Evolutionary conservation across 805 yeast genomes (phyloP).

Genomic region (Sungouiozyma ichnusensis): DNA sequence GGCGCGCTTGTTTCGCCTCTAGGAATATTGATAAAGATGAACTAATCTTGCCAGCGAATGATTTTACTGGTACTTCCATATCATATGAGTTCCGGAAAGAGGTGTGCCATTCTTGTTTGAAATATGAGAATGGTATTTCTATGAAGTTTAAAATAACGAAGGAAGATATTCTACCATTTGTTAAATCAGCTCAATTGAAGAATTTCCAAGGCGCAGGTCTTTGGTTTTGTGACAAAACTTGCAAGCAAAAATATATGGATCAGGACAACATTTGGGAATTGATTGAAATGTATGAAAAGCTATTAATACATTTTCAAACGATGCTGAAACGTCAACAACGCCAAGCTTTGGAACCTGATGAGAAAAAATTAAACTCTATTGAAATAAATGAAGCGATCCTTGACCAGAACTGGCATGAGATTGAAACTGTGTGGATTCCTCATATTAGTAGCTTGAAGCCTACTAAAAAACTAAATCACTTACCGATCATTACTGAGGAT

Average conservation of each 20-base stretch:
- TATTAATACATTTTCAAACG: slow-evolving; percentile 14
- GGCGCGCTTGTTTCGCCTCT: slow-evolving; percentile 46
- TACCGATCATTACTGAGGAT: slow-evolving; percentile 41
- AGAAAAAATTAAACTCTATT: neutral
- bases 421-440: slow-evolving; percentile 32
- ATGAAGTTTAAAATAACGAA: slow-evolving; percentile 33
- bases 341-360: slow-evolving; percentile 4
- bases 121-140: slow-evolving; percentile 37
- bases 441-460: slow-evolving; percentile 26
- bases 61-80: slow-evolving; percentile 40
- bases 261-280: slow-evolving; percentile 32
- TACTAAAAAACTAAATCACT: slow-evolving; percentile 27
- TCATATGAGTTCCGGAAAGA: slow-evolving; percentile 49
- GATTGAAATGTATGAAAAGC: slow-evolving; percentile 27
- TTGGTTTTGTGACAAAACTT: slow-evolving; percentile 44
- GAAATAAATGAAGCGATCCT: slow-evolving; percentile 6
- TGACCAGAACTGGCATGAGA: slow-evolving; percentile 10
- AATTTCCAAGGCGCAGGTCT: slow-evolving; percentile 33
- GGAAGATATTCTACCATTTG: slow-evolving; percentile 5
- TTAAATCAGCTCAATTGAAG: slow-evolving; percentile 6
- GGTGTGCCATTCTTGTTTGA: slow-evolving; percentile 46
- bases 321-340: slow-evolving; percentile 24
- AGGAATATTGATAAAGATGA: slow-evolving; percentile 33
- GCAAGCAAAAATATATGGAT: slow-evolving; percentile 30
- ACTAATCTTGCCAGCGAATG: slow-evolving; percentile 30